phyloP scores from a whole-genome alignment of 371 early-diverging fungal genomes.

The Haplosporangium sp. region DNA sequence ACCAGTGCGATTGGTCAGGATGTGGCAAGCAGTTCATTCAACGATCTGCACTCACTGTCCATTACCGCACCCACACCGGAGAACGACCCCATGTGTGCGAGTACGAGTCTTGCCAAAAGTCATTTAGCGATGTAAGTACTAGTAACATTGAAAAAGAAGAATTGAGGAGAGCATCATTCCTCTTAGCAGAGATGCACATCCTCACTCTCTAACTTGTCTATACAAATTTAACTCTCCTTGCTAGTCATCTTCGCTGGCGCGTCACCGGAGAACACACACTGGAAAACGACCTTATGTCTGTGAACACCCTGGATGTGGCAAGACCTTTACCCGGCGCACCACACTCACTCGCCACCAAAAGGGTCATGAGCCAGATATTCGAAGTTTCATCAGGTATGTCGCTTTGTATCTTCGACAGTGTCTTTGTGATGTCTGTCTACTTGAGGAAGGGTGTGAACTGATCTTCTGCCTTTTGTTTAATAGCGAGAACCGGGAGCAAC shows the following conservation, averaged over 20 bases:
- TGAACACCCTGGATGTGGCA: slow-evolving; percentile 58
- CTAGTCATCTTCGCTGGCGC: slow-evolving; percentile 56
- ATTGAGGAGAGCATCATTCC: neutral
- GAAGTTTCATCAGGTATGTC: slow-evolving; percentile 43
- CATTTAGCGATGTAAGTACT: slow-evolving; percentile 68
- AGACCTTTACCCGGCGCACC: slow-evolving; percentile 67
- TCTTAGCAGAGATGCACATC: neutral
- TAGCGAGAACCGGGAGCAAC: slow-evolving; percentile 50
- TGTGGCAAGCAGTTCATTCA: slow-evolving; percentile 84
- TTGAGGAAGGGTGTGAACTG: neutral
- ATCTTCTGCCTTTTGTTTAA: neutral
- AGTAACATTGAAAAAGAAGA: neutral
- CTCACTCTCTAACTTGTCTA: neutral
- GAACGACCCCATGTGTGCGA: slow-evolving; percentile 80
- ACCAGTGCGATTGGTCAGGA: slow-evolving; percentile 72
- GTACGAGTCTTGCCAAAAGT: slow-evolving; percentile 62
- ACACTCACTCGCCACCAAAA: slow-evolving; percentile 73
- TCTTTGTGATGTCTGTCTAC: neutral
- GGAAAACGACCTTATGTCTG: slow-evolving; percentile 63
- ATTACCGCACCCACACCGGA: slow-evolving; percentile 83
- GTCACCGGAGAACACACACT: slow-evolving; percentile 57
- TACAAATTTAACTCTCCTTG: slow-evolving; percentile 7
- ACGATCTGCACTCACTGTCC: slow-evolving; percentile 83
- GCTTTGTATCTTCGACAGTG: neutral
- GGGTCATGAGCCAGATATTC: slow-evolving; percentile 55